Evolutionary conservation across 306 rosid species (phyloP), one percentile per base, ranked within the genome.

Genomic region (Trifolium subterraneum): DNA sequence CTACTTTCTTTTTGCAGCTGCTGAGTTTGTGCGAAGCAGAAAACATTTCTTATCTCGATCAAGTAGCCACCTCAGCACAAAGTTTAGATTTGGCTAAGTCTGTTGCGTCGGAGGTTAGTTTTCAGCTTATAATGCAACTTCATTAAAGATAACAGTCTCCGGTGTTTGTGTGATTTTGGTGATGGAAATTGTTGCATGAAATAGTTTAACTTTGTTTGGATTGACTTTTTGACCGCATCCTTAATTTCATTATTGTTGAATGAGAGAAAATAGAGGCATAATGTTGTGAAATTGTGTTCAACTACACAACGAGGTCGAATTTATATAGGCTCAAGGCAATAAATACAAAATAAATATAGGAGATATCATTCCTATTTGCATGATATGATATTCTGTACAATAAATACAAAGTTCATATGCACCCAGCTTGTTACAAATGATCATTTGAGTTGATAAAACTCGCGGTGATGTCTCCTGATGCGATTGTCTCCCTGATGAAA

Each of bases 11-110:
- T 78, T 36, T 71, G 68, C 86, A 88, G 96, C 85, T 92, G 73
- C 78, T 92, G 79, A 85, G 70, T 81, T 86, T 92, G 38, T 87
- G 98, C 78, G 98, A 92, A 84, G 93, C 92, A 41, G 96, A 92
- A 64, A 90, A 81, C 85, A 85, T 88, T 75, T 92, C 98, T 41
- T 92, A 73, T 82, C 92, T 92, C 45, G 98, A 92, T 71, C 96
- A 90, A 86, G 94, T 90, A 73, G 85, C 98, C 79, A 82, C 88
- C 83, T 87, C 87, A 0, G 85, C 86, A 9, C 74, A 75, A 59
- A 78, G 92, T 86, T 84, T 90, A 73, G 81, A 87, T 83, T 71
- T 92, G 84, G 90, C 96, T 23, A 92, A 92, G 83, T 90, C 92
- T 82, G 89, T 92, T 71, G 93, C 89, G n/a, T 84, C 77, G 78